These are phyloP conservation scores for Vaccinium darrowii DNA, from an alignment of 148 eudicot genomes.

Conservation along the genomic window DNA sequence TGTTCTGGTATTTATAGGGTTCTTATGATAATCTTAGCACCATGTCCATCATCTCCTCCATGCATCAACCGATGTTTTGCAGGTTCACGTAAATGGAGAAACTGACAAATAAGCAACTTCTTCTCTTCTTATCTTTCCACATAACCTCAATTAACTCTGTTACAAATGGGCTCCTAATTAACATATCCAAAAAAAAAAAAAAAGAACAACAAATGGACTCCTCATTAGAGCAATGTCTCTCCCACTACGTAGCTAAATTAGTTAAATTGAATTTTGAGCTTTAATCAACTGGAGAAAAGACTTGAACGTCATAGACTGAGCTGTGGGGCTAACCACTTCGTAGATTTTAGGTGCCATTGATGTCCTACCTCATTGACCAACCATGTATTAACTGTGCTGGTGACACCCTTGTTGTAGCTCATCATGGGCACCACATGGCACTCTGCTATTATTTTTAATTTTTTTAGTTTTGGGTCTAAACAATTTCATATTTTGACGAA, in stretches of 20 bases:
- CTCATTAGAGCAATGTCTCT: background rate
- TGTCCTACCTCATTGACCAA: background rate
- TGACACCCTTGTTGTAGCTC: background rate
- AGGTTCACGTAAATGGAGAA: background rate
- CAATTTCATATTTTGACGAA: too few relatives aligned
- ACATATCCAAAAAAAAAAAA: too few relatives aligned
- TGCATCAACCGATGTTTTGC: background rate
- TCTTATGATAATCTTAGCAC: background rate
- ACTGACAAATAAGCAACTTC: background rate
- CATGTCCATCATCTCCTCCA: background rate
- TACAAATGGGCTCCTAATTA: background rate
- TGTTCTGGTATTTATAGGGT: background rate
- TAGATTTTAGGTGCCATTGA: background rate
- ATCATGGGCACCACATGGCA: background rate
- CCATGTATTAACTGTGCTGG: background rate
- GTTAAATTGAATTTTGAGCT: background rate
- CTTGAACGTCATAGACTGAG: background rate
- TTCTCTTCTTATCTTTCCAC: background rate
- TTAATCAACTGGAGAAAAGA: background rate
- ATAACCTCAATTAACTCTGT: background rate
- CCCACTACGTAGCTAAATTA: background rate
- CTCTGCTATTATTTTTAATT: background rate
- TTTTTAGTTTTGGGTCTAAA: background rate
- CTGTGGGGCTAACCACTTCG: background rate
- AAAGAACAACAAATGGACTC: background rate